Conservation (phyloP, 2,329 filamentous ascomycete genomes). For the Ustulina deusta region DNA sequence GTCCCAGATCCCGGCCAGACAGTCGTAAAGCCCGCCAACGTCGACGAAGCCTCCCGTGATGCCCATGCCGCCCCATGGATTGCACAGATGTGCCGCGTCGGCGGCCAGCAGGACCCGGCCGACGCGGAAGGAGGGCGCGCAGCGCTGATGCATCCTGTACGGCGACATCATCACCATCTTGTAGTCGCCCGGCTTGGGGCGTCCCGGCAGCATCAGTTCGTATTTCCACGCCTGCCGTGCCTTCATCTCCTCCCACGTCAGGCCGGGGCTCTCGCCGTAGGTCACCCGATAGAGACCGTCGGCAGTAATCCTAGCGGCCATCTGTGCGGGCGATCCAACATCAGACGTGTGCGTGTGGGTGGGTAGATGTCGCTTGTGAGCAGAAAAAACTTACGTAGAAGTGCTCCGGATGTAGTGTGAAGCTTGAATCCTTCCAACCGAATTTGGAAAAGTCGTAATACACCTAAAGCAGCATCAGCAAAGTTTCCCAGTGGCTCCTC, state of each 20-base stretch:
- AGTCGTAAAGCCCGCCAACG: slow-evolving; percentile 70
- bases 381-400: slow-evolving; percentile 57
- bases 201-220: slow-evolving; percentile 68
- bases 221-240: slow-evolving; percentile 67
- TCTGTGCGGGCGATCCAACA: slow-evolving; percentile 52
- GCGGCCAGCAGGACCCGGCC: slow-evolving; percentile 69
- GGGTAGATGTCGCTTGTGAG: neutral
- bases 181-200: slow-evolving; percentile 69
- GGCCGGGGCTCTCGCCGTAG: slow-evolving; percentile 68
- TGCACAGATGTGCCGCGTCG: slow-evolving; percentile 70
- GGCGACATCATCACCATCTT: slow-evolving; percentile 68
- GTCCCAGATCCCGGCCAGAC: slow-evolving; percentile 62
- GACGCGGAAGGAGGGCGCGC: slow-evolving; percentile 67
- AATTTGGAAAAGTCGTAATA: slow-evolving; percentile 71
- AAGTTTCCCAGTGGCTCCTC: neutral
- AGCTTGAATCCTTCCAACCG: slow-evolving; percentile 67
- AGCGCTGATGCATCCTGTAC: slow-evolving; percentile 72
- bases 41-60: slow-evolving; percentile 75
- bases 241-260: slow-evolving; percentile 65
- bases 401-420: slow-evolving; percentile 71
- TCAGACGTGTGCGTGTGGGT: slow-evolving; percentile 2
- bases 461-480: slow-evolving; percentile 56
- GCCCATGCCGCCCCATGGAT: slow-evolving; percentile 69
- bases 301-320: slow-evolving; percentile 69
- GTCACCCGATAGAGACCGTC: slow-evolving; percentile 73